Evolutionary conservation across 495 filamentous ascomycete species (phyloP).

Genomic region (Opeltia flavorubescens): DNA sequence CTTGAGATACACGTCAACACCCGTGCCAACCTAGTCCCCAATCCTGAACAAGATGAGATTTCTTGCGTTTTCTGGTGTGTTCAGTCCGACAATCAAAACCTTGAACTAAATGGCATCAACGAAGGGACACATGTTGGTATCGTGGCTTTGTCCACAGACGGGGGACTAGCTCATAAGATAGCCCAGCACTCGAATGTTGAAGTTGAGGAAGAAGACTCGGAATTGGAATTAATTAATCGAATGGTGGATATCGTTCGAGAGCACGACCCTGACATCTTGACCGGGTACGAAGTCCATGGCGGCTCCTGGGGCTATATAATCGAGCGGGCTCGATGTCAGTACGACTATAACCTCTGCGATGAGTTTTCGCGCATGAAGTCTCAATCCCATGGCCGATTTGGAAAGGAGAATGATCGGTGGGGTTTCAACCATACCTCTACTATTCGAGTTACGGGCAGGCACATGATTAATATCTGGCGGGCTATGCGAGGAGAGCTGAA

Average conservation of each 20-base stretch:
- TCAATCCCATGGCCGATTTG: conserved; percentile 65
- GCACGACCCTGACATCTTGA: conserved; percentile 84
- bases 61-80: conserved; percentile 82
- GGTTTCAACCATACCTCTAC: conserved; percentile 83
- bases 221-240: conserved; percentile 69
- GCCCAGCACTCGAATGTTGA: conserved; percentile 36
- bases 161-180: conserved; percentile 31
- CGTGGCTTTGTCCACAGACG: conserved; percentile 46
- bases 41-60: conserved; percentile 87
- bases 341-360: conserved; percentile 78
- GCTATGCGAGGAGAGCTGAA: conserved; percentile 87
- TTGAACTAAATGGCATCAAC: conserved; percentile 36
- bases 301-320: conserved; percentile 91
- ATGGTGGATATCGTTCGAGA: conserved; percentile 75
- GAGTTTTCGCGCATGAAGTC: conserved; percentile 82
- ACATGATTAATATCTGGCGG: conserved; percentile 96
- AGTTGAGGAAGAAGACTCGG: conserved; percentile 58
- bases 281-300: conserved; percentile 90
- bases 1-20: conserved; percentile 93
- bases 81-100: conserved; percentile 51
- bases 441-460: conserved; percentile 76
- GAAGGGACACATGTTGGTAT: conserved; percentile 51
- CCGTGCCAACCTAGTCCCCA: conserved; percentile 60
- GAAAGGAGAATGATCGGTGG: conserved; percentile 79
- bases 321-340: conserved; percentile 71